Conservation (phyloP, 2,329 filamentous ascomycete species). For the Colletotrichum gloeosporioides region DNA sequence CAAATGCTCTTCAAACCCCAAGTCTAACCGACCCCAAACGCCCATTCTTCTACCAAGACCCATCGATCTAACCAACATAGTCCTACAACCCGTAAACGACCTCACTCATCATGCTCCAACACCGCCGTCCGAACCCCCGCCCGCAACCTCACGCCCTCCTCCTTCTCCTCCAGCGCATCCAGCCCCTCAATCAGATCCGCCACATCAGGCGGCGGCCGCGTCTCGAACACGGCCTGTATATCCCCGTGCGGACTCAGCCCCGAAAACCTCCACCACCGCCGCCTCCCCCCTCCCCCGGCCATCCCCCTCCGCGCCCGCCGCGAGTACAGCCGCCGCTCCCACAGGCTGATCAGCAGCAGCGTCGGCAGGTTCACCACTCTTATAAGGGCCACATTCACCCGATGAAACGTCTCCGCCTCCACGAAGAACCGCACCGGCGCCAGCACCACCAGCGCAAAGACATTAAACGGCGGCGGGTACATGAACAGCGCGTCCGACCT, state of each 20-base stretch:
- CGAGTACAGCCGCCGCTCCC: slow-evolving; percentile 58
- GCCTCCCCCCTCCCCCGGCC: not conserved
- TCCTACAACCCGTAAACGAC: not conserved
- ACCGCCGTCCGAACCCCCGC: not conserved
- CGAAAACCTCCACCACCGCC: slow-evolving; percentile 29
- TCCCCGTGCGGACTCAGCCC: slow-evolving; percentile 61
- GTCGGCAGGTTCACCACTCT: slow-evolving; percentile 68
- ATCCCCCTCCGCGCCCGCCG: slow-evolving; percentile 48
- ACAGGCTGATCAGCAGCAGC: slow-evolving; percentile 63
- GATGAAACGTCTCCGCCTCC: slow-evolving; percentile 70
- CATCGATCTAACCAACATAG: not conserved
- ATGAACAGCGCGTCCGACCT: slow-evolving; percentile 75
- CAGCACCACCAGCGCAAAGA: slow-evolving; percentile 66
- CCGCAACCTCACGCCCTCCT: not conserved
- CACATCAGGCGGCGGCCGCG: slow-evolving; percentile 55
- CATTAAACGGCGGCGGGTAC: slow-evolving; percentile 74
- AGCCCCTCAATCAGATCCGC: slow-evolving; percentile 33
- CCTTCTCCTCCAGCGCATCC: slow-evolving; percentile 6
- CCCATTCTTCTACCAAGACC: not conserved
- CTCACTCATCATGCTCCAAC: slow-evolving; percentile 5
- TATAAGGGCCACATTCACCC: slow-evolving; percentile 71
- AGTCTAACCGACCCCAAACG: not conserved
- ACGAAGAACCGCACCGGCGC: slow-evolving; percentile 70
- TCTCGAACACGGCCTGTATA: slow-evolving; percentile 64
- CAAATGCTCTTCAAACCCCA: not conserved